Evolutionary conservation across 495 filamentous ascomycete genomes (phyloP).

Genomic region (Daldinia bambusicola): DNA sequence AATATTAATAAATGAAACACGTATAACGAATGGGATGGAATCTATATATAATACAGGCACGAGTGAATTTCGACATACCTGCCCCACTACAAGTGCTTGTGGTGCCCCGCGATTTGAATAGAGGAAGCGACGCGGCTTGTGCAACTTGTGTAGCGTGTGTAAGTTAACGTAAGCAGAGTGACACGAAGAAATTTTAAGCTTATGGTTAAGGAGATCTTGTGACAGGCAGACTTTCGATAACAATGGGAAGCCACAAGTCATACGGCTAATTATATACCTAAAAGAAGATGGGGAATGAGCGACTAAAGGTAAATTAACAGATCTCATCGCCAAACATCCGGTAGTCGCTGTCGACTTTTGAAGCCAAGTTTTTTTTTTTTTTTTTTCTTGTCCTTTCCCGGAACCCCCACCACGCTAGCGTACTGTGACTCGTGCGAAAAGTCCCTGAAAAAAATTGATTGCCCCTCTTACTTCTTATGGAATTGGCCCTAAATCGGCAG

Average conservation of each 20-base stretch:
- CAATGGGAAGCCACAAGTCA: background rate
- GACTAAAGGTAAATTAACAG: slow-evolving; percentile 30
- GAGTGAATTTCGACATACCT: slow-evolving; percentile 39
- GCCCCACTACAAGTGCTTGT: slow-evolving; percentile 29
- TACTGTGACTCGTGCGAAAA: slow-evolving; percentile 11
- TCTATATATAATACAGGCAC: slow-evolving; percentile 9
- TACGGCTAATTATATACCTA: slow-evolving; percentile 4
- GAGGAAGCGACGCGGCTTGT: slow-evolving; percentile 16
- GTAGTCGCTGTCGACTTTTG: slow-evolving; percentile 14
- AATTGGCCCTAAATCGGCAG: slow-evolving; percentile 24
- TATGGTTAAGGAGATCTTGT: background rate
- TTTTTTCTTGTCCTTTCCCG: slow-evolving; percentile 1
- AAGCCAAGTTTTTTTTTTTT: slow-evolving; percentile 29
- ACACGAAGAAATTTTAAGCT: background rate
- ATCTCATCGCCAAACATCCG: slow-evolving; percentile 27
- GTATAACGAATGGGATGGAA: background rate
- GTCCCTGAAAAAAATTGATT: slow-evolving; percentile 30
- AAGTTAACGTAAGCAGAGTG: slow-evolving; percentile 21
- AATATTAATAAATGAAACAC: background rate
- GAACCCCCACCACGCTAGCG: slow-evolving; percentile 27
- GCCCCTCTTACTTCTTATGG: slow-evolving; percentile 45
- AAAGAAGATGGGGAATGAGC: slow-evolving; percentile 27
- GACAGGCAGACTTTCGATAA: background rate
- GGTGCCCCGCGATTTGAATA: slow-evolving; percentile 30
- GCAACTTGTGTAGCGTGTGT: slow-evolving; percentile 1